Conservation (phyloP, 2,329 filamentous ascomycete species). For the Fusarium sp. region DNA sequence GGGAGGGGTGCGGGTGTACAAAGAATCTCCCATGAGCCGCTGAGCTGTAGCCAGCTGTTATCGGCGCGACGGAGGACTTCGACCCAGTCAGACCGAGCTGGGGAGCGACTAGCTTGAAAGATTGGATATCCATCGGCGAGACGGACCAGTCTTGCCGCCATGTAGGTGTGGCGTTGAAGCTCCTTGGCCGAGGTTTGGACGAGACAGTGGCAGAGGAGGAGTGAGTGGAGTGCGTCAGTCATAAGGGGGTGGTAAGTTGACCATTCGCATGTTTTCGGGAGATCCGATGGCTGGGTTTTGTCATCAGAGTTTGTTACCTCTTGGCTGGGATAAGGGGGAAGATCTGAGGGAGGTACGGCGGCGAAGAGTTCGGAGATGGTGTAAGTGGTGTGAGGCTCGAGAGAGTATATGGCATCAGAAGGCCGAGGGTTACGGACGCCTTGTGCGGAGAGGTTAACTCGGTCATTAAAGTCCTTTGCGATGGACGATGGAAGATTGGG, state of each 20-base stretch:
- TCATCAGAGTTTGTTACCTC: conserved; percentile 49
- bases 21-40: conserved; percentile 76
- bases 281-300: conserved; percentile 53
- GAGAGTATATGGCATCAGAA: conserved; percentile 46
- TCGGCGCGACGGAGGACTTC: conserved; percentile 76
- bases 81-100: conserved; percentile 83
- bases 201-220: conserved; percentile 84
- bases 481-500: conserved; percentile 74
- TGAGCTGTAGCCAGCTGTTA: conserved; percentile 77
- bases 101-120: conserved; percentile 78
- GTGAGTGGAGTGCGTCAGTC: conserved; percentile 80
- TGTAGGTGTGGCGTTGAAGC: conserved; percentile 82
- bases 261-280: conserved; percentile 48
- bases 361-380: conserved; percentile 76
- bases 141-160: conserved; percentile 80
- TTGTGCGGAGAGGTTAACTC: conserved; percentile 69
- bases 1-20: conserved; percentile 72
- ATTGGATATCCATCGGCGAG: conserved; percentile 85
- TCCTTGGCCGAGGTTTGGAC: conserved; percentile 84
- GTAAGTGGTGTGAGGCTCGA: conserved; percentile 57
- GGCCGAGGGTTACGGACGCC: conserved; percentile 59
- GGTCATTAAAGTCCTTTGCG: conserved; percentile 68
- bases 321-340: conserved; percentile 75
- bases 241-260: conserved; percentile 84
- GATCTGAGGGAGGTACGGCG: conserved; percentile 72